Evolutionary conservation across 2,329 filamentous ascomycete genomes (phyloP).

Genomic region (Knoxdaviesia capensis): DNA sequence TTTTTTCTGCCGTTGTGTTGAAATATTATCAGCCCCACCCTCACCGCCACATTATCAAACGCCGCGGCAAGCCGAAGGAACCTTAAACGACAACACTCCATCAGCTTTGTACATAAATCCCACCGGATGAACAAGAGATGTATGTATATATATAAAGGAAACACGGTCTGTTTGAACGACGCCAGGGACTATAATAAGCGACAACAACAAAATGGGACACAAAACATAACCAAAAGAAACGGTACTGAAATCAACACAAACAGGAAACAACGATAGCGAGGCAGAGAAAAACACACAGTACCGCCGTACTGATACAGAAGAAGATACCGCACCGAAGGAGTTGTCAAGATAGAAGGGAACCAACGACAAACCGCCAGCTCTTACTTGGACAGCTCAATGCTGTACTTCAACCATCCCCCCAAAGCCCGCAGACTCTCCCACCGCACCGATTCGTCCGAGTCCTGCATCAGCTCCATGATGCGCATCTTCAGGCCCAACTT

Average conservation of each 20-base stretch:
- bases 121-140: too few species aligned
- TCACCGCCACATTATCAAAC: too few species aligned
- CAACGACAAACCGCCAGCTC: too few species aligned
- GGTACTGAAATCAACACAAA: neutral
- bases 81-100: too few species aligned
- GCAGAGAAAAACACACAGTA: neutral
- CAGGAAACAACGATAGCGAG: constrained; percentile 1
- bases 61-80: too few species aligned
- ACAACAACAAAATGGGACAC: neutral
- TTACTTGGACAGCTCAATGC: constrained; percentile 25
- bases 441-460: constrained; percentile 68
- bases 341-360: too few species aligned
- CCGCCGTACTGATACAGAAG: neutral
- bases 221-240: neutral
- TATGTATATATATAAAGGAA: too few species aligned
- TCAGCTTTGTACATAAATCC: too few species aligned
- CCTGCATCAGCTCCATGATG: constrained; percentile 87
- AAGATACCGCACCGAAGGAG: too few species aligned
- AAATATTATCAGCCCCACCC: too few species aligned
- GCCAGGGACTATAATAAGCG: neutral
- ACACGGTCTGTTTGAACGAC: too few species aligned
- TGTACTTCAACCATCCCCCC: constrained; percentile 43
- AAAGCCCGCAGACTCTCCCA: constrained; percentile 86
- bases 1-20: too few species aligned
- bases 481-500: constrained; percentile 67